Evolutionary conservation across 305 asterid genomes (phyloP).

Genomic region (Solanum hybrid): DNA sequence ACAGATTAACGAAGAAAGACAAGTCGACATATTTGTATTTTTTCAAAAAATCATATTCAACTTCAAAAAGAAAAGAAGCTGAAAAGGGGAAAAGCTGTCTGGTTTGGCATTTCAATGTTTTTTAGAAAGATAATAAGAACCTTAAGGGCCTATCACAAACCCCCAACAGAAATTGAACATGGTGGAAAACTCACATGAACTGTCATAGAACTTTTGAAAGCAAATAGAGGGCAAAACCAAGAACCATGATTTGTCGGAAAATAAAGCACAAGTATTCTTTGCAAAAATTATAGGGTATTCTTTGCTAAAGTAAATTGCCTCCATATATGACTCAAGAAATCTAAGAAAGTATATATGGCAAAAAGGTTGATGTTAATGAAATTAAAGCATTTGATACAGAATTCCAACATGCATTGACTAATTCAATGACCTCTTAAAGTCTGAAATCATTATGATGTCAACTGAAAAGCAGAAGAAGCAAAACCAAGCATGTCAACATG

Average conservation of each 20-base stretch:
- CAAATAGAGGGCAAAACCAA: background rate
- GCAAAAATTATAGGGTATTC: background rate
- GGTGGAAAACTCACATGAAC: background rate
- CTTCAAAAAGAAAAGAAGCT: background rate
- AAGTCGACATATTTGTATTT: background rate
- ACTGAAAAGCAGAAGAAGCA: background rate
- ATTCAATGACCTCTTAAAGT: background rate
- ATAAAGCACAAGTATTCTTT: background rate
- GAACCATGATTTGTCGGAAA: background rate
- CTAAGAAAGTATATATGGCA: background rate
- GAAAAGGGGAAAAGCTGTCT: background rate
- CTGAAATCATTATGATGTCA: background rate
- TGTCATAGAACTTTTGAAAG: background rate
- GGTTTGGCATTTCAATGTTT: background rate
- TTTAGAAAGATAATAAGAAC: background rate
- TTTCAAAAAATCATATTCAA: background rate
- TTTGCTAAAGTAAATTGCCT: background rate
- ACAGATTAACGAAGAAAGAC: background rate
- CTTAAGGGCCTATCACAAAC: background rate
- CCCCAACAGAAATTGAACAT: background rate
- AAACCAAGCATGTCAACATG: background rate
- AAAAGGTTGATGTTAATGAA: background rate
- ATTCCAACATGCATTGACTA: background rate
- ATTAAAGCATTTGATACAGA: background rate
- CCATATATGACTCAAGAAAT: background rate